phyloP scores from a whole-genome alignment of 768 basidiomycete species.

The Amanita pallidorosea region DNA sequence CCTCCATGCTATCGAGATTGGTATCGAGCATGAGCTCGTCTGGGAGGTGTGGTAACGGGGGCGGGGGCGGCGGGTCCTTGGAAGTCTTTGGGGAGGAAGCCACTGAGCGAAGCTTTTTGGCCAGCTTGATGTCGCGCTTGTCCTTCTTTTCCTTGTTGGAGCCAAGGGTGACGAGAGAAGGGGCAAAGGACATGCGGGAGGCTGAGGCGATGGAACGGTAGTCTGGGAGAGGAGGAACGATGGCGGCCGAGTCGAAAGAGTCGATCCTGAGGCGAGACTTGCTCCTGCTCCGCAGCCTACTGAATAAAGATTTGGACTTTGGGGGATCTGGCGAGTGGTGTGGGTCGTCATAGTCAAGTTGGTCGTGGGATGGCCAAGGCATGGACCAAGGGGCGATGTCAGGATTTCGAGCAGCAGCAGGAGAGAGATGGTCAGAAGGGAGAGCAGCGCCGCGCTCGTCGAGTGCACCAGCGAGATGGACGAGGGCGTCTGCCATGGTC shows the following conservation, averaged over 20 bases:
- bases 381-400: constrained; percentile 12
- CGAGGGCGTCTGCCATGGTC: constrained; percentile 6
- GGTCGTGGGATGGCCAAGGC: constrained; percentile 8
- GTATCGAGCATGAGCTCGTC: constrained; percentile 45
- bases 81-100: constrained; percentile 17
- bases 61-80: constrained; percentile 11
- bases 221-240: constrained; percentile 4
- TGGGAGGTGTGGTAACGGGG: neutral
- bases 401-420: neutral
- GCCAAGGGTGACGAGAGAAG: neutral
- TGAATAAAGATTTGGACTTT: constrained; percentile 5
- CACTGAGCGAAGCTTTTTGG: constrained; percentile 9
- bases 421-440: constrained; percentile 10
- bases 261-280: constrained; percentile 7
- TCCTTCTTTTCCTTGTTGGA: constrained; percentile 6
- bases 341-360: constrained; percentile 9
- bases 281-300: constrained; percentile 6
- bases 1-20: constrained; percentile 70
- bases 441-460: constrained; percentile 15
- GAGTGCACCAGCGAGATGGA: constrained; percentile 13
- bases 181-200: neutral
- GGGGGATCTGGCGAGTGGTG: neutral
- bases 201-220: neutral
- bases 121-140: constrained; percentile 5
- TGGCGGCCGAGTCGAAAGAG: constrained; percentile 4